Evolutionary conservation across 2,329 filamentous ascomycete genomes (phyloP).

Genomic region (Arachnomyces sp.): DNA sequence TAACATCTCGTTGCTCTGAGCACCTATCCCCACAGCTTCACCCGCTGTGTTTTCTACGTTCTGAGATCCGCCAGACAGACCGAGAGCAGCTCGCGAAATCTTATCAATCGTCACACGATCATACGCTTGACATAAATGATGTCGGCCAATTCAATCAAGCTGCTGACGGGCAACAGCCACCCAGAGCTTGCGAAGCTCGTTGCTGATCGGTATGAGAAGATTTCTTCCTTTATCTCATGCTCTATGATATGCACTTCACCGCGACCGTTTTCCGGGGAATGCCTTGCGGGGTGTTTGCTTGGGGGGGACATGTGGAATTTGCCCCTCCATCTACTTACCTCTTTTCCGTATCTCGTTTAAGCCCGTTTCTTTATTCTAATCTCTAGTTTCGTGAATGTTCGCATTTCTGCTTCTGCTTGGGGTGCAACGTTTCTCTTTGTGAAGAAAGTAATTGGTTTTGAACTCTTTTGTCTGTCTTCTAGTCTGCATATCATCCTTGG

Average conservation of each 20-base stretch:
- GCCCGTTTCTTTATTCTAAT: slow-evolving; percentile 4
- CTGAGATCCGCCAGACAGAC: not conserved
- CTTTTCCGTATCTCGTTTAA: slow-evolving; percentile 1
- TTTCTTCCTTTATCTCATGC: slow-evolving; percentile 3
- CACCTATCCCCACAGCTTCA: no score
- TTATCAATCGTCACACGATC: not conserved
- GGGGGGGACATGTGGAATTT: no score
- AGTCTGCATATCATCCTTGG: not conserved
- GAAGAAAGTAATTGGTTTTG: no score
- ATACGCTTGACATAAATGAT: slow-evolving; percentile 33
- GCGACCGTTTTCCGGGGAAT: not conserved
- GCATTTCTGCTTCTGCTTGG: no score
- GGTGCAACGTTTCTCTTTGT: no score
- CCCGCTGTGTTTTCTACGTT: not conserved
- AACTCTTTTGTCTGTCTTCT: slow-evolving; percentile 14
- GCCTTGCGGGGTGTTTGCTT: not conserved
- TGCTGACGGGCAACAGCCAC: slow-evolving; percentile 69
- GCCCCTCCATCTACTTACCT: not conserved
- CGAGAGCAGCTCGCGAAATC: not conserved
- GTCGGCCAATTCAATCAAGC: slow-evolving; percentile 67
- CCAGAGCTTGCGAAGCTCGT: slow-evolving; percentile 64
- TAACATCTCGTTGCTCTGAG: no score
- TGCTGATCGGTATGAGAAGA: slow-evolving; percentile 51
- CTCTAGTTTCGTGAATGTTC: no score
- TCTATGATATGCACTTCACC: slow-evolving; percentile 1